Base-by-base conservation (phyloP, 2,329 filamentous ascomycete species). In the Ceratocystis albifundus region DNA sequence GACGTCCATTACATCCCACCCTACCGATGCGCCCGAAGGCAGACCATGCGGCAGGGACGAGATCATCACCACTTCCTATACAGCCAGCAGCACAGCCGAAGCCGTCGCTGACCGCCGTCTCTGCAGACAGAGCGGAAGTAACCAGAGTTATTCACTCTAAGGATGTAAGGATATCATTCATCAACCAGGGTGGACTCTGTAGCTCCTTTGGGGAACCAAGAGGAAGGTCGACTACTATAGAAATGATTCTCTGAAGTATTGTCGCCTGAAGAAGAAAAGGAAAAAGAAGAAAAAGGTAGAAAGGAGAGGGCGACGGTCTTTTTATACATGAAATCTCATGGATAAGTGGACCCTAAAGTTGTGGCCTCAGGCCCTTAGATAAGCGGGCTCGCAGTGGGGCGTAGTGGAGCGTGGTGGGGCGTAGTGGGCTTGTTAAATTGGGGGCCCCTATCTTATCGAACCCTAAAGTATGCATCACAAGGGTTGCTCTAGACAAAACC, bases 161-260 rank as follows among this genome's bases (percentile, higher is more conserved):
- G 88, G 87, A 80, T 82, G 81, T 85, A 89, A 89, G 88, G 89
- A 89, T 87, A 84, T 89, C 73, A 78, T 77, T 95, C 90, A 94
- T 95, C 90, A 89, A 88, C 89, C 89, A 90, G 89, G 88, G 86
- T 93, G 84, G 85, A 85, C 84, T 90, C 88, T 93, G 88, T 90
- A 84, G 89, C 91, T 96, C 82, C 82, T 88, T 84, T 91, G 83
- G 85, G 85, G 84, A 93, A 88, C 86, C 90, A 88, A 94, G 89
- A 90, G 86, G 83, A 82, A 68, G 83, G 88, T 91, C 86, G 86
- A 89, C 83, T 87, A 92, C 90, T 96, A 91, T 92, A 96, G 88
- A 96, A 95, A 89, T 90, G 89, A 93, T 93, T 92, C 89, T 90
- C 78, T 66, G 67, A 68, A 68, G 55, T 61, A 66, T 62, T 61